Evolutionary conservation across 306 rosid species (phyloP), one percentile per base, ranked within the genome.

Genomic region (Glycine tomentella): DNA sequence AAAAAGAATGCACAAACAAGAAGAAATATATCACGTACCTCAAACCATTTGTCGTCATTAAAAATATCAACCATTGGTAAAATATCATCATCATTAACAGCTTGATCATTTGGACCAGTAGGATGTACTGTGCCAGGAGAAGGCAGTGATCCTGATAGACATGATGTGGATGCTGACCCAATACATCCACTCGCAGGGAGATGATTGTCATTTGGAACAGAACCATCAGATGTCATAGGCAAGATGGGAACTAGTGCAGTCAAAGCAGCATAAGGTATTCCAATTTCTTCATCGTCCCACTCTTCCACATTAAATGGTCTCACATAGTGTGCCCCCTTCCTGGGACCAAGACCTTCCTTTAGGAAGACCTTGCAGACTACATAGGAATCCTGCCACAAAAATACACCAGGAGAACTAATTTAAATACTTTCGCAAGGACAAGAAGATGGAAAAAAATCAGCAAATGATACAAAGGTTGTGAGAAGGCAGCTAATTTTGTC

Each of bases 271-370:
- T 45, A 57, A 53, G 72, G 70, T 52, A 76, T 84, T 64, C 74
- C 90, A 71, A 78, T 87, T 42, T 87, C 90, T 3, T 86, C n/a
- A n/a, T n/a, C 87, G 6, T 80, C 79, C 94, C 92, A 92, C 7
- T 92, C 93, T 69, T 91, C 93, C 70, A 91, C 96, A 14, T 68
- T 85, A 83, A 86, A 92, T 13, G 90, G 91, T 75, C 75, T 87
- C 45, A 88, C 91, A 80, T 92, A 90, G 56, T 89, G 92, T 9
- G 91, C 94, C 59, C 90, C 90, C 46, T 83, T 90, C 71, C 85
- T 84, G 38, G 93, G 97, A 52, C 98, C 98, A 48, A 9, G 88
- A 64, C 97, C 98, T 20, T 86, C 87, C 86, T 89, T 92, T 79
- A 86, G 71, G 78, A 73, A 92, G 52, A 94, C 63, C 78, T 80